Conservation (phyloP, 768 basidiomycete species). For the Serendipita sp. region DNA sequence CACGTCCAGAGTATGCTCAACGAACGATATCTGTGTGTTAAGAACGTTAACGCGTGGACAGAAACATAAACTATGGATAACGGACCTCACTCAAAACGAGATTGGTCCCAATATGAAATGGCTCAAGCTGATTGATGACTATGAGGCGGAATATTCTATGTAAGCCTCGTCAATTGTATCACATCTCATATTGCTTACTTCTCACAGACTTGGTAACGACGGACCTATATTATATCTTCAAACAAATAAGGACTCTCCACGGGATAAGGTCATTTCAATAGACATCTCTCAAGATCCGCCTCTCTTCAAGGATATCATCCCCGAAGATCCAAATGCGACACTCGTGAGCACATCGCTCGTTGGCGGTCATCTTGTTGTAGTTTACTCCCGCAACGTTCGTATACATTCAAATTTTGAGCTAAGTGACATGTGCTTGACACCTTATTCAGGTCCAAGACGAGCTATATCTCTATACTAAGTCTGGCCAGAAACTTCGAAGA, state of each 20-base stretch:
- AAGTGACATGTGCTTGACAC: not conserved
- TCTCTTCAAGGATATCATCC: conserved; percentile 41
- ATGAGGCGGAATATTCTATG: conserved; percentile 49
- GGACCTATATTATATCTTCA: conserved; percentile 44
- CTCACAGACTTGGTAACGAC: conserved; percentile 44
- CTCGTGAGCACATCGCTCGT: conserved; percentile 38
- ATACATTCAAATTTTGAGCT: not conserved
- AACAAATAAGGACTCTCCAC: conserved; percentile 52
- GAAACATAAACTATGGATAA: conserved; percentile 65
- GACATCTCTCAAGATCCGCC: conserved; percentile 34
- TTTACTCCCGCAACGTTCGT: conserved; percentile 60
- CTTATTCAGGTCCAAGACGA: conserved; percentile 56
- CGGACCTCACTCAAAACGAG: conserved; percentile 41
- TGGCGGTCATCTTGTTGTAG: conserved; percentile 39
- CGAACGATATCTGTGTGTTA: not conserved
- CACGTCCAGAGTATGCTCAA: conserved; percentile 38
- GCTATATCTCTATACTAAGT: conserved; percentile 49
- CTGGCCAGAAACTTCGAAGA: conserved; percentile 37
- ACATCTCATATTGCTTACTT: not conserved
- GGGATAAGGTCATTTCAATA: conserved; percentile 48
- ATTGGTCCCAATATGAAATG: conserved; percentile 55
- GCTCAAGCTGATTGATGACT: conserved; percentile 56
- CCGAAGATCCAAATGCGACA: conserved; percentile 48
- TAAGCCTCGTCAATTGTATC: conserved; percentile 21
- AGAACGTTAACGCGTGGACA: conserved; percentile 17